Evolutionary conservation across 1,284 basidiomycete genomes (phyloP).

Genomic region (Lentinula novae-zelandiae): DNA sequence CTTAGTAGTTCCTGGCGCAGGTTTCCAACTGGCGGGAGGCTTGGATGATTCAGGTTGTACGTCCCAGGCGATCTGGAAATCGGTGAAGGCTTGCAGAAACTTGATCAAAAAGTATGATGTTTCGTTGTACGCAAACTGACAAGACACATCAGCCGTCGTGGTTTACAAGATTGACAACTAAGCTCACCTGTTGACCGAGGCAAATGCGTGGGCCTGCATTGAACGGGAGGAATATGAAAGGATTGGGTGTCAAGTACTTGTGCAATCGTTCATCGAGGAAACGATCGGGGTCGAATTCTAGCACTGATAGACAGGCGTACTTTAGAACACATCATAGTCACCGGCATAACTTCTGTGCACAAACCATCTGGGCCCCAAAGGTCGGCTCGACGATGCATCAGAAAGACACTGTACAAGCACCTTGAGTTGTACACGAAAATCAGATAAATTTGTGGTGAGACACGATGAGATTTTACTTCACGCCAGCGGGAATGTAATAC

Average conservation of each 20-base stretch:
- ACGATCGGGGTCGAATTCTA: conserved; percentile 49
- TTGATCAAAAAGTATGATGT: conserved; percentile 37
- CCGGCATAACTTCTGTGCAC: neutral
- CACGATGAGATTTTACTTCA: conserved; percentile 18
- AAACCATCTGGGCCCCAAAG: conserved; percentile 33
- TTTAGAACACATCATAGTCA: conserved; percentile 17
- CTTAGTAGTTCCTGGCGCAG: conserved; percentile 26
- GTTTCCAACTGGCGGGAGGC: conserved; percentile 33
- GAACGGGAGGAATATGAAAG: conserved; percentile 60
- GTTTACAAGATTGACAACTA: neutral
- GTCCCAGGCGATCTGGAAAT: conserved; percentile 39
- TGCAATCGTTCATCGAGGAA: conserved; percentile 51
- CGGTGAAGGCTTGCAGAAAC: conserved; percentile 42
- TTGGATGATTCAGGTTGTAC: conserved; percentile 31
- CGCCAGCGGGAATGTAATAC: conserved; percentile 24
- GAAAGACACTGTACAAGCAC: conserved; percentile 32
- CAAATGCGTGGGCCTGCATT: conserved; percentile 58
- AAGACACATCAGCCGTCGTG: neutral
- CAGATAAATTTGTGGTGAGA: neutral
- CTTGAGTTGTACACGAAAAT: conserved; percentile 15
- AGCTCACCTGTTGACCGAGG: conserved; percentile 50
- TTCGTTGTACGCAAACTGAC: conserved; percentile 37
- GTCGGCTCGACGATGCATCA: conserved; percentile 29
- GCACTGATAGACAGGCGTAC: conserved; percentile 19
- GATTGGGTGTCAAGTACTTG: conserved; percentile 50